Evolutionary conservation across 1,139 yeast species (phyloP), one percentile per base, ranked within the genome.

Genomic region (Starmera stellimalicola): DNA sequence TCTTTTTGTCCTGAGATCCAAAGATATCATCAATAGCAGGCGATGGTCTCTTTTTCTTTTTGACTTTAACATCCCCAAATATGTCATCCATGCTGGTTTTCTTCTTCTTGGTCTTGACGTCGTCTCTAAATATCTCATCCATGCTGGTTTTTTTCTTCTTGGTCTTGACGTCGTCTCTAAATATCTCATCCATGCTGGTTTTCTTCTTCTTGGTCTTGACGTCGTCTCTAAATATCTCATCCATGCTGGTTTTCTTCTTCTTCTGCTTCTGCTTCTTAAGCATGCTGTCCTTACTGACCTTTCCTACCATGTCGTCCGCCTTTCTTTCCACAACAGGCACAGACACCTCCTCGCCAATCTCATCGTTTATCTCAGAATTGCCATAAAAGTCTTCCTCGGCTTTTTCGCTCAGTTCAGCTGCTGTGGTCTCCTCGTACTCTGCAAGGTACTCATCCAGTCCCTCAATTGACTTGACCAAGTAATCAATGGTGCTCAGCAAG

Each of bases 401-500:
- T n/a, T n/a, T n/a, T n/a, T n/a, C n/a, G n/a, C n/a, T n/a, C n/a
- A n/a, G n/a, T n/a, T n/a, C n/a, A n/a, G n/a, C n/a, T n/a, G n/a
- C n/a, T n/a, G n/a, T n/a, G n/a, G n/a, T n/a, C n/a, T n/a, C 32
- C 34, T 39, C 45, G 26, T 38, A 38, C 18, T 19, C 12, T 25
- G 31, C 17, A 16, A 29, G 3, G n/a, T n/a, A n/a, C n/a, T 36
- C 45, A 2, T 30, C 34, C 14, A 47, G 11, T 3, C 47, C 48
- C 4, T 42, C 36, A 8, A 49, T 33, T 12, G 31, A 25, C 2
- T 31, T 23, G 5, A 47, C 16, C 29, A 41, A 38, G 19, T 22
- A n/a, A 41, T 63, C 55, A 4, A 83, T 48, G 38, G 66, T 64
- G 2, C 84, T 68, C 28, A 75, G 44, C 16, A 62, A 38, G 0